phyloP scores from a whole-genome alignment of 1,139 yeast genomes.

The Candida pseudoviswanathii region DNA sequence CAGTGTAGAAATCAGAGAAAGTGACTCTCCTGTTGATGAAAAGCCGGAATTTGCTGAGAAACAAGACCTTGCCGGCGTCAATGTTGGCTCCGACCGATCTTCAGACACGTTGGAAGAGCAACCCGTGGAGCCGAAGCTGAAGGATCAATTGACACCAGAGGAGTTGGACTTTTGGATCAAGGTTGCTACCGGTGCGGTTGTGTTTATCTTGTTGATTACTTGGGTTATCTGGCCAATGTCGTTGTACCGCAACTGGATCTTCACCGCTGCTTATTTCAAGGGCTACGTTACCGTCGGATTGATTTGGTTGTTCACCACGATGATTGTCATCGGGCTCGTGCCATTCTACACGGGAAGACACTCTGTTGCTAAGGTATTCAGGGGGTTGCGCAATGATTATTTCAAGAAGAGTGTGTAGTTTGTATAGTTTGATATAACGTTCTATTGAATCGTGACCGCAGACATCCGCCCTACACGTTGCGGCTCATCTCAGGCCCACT shows the following conservation, averaged over 20 bases:
- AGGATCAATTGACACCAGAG: constrained; percentile 9
- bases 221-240: constrained; percentile 52
- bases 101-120: background rate
- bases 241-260: constrained; percentile 46
- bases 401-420: constrained; percentile 13
- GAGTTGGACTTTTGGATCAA: background rate
- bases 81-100: background rate
- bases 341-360: constrained; percentile 42
- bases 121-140: background rate
- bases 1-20: too few relatives aligned
- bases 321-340: constrained; percentile 36
- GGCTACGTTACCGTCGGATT: constrained; percentile 44
- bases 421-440: too few relatives aligned
- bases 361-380: constrained; percentile 22
- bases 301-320: constrained; percentile 38
- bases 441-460: too few relatives aligned
- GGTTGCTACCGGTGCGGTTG: constrained; percentile 20
- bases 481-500: background rate
- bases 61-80: background rate
- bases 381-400: constrained; percentile 26
- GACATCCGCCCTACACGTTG: background rate
- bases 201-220: constrained; percentile 30
- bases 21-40: too few relatives aligned
- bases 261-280: constrained; percentile 38
- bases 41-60: constrained; percentile 20